Evolutionary conservation across 768 basidiomycete species (phyloP).

Genomic region (Mrakia hoshinonis): DNA sequence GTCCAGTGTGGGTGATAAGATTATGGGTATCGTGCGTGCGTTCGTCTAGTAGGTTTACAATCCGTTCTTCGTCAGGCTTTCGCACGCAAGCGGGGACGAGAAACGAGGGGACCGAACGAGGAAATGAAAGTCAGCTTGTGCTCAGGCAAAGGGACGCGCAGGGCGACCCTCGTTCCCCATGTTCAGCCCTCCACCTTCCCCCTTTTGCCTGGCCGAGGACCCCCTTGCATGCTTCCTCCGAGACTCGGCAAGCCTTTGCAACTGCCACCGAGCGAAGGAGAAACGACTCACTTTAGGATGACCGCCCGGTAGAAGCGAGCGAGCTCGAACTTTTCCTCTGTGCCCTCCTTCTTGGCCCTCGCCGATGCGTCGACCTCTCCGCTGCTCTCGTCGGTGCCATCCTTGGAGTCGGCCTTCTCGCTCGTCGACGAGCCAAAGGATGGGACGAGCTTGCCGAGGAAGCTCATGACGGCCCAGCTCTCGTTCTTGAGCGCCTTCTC

Average conservation of each 20-base stretch:
- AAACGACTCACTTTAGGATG: conserved; percentile 23
- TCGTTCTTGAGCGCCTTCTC: conserved; percentile 1
- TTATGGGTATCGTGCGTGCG: too few relatives aligned
- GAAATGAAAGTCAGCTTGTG: too few relatives aligned
- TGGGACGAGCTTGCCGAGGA: neutral
- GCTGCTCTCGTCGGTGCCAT: neutral
- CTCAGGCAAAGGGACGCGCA: too few relatives aligned
- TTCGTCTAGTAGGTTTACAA: too few relatives aligned
- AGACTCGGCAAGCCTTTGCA: neutral
- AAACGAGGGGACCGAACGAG: too few relatives aligned
- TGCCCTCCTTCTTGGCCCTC: conserved; percentile 24
- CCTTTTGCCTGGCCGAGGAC: neutral
- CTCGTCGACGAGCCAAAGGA: neutral
- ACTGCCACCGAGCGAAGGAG: neutral
- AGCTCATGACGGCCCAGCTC: conserved; percentile 2
- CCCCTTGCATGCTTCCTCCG: neutral
- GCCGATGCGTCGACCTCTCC: conserved; percentile 5
- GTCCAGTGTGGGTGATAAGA: too few relatives aligned
- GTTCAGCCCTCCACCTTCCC: too few relatives aligned
- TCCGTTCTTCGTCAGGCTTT: too few relatives aligned
- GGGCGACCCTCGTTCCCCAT: too few relatives aligned
- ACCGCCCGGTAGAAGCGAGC: conserved; percentile 27
- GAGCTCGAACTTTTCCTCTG: conserved; percentile 27
- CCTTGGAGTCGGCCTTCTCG: neutral
- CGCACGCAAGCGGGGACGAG: too few relatives aligned